A percentile compares a stretch with the other conserved stretches of the same genome.
These are phyloP conservation scores for Aspergillus panamensis DNA, from an alignment of 495 filamentous ascomycete species.

Conservation along the genomic window DNA sequence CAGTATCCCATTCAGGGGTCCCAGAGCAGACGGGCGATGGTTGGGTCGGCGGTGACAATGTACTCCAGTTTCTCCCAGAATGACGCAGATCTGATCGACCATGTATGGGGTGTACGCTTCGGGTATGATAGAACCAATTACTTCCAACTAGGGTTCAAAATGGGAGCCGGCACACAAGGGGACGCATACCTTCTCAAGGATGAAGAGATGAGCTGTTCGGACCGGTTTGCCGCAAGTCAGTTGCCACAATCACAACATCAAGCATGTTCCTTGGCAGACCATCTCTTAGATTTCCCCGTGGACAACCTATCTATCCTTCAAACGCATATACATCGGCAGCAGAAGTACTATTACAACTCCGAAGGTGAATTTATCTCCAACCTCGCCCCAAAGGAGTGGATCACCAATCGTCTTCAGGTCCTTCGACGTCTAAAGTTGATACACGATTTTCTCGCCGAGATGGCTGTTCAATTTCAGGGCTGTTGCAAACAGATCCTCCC, in stretches of 20 bases:
- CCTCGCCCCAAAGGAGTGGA: conserved; percentile 1
- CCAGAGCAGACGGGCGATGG: conserved; percentile 1
- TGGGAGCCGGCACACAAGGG: background rate
- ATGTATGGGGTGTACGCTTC: conserved; percentile 9
- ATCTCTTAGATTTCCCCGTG: conserved; percentile 4
- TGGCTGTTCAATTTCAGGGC: conserved; percentile 2
- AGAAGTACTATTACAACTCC: conserved; percentile 7
- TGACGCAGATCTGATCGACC: conserved; percentile 11
- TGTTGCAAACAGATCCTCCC: background rate
- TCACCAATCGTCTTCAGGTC: conserved; percentile 4
- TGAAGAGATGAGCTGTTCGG: conserved; percentile 14
- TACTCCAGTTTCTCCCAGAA: conserved; percentile 12
- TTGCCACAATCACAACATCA: background rate
- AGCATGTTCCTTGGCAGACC: conserved; percentile 7
- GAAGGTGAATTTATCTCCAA: conserved; percentile 3
- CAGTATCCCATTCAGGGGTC: conserved; percentile 7
- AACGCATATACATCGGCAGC: conserved; percentile 1
- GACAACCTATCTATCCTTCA: conserved; percentile 11
- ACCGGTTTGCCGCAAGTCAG: conserved; percentile 3
- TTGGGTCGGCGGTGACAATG: conserved; percentile 13
- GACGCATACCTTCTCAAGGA: conserved; percentile 11
- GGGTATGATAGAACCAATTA: background rate
- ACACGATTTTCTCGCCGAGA: conserved; percentile 9
- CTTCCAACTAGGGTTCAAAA: background rate
- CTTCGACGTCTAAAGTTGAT: conserved; percentile 3